These are phyloP conservation scores for Eucalyptus pumila DNA, from an alignment of 345 rosid genomes.

Conservation along the genomic window DNA sequence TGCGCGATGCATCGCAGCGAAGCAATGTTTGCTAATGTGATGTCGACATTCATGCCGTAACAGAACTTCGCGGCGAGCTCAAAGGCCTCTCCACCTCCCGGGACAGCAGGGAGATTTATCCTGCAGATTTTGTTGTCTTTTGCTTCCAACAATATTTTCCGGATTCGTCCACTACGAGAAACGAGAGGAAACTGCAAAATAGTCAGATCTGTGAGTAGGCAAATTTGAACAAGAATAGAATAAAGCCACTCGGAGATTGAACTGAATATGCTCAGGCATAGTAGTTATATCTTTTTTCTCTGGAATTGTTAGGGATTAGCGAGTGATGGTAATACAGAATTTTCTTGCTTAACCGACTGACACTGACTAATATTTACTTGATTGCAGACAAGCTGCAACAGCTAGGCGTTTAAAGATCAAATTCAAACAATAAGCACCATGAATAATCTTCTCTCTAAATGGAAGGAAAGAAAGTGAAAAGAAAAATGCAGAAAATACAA, in stretches of 20 bases:
- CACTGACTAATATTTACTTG: neutral
- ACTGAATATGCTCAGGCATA: neutral
- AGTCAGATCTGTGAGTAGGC: neutral
- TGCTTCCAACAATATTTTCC: conserved; percentile 57
- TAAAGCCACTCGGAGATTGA: neutral
- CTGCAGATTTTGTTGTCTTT: conserved; percentile 60
- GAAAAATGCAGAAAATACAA: neutral
- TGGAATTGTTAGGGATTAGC: neutral
- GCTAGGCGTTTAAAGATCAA: neutral
- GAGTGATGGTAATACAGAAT: neutral
- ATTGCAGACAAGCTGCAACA: neutral
- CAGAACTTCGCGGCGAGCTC: conserved; percentile 98
- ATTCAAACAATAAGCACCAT: neutral
- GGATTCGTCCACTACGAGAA: conserved; percentile 79
- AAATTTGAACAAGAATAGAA: neutral
- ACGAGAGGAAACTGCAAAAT: conserved; percentile 79
- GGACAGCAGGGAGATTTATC: conserved; percentile 44
- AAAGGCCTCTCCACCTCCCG: conserved; percentile 86
- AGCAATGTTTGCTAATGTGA: conserved; percentile 58
- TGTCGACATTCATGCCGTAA: conserved; percentile 68
- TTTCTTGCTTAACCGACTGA: neutral
- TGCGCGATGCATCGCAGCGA: conserved; percentile 57
- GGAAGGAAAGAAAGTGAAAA: neutral
- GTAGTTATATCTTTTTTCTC: neutral
- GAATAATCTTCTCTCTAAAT: neutral